Conservation (phyloP, 352 stramenopile species). For the Phytophthora boehmeriae region DNA sequence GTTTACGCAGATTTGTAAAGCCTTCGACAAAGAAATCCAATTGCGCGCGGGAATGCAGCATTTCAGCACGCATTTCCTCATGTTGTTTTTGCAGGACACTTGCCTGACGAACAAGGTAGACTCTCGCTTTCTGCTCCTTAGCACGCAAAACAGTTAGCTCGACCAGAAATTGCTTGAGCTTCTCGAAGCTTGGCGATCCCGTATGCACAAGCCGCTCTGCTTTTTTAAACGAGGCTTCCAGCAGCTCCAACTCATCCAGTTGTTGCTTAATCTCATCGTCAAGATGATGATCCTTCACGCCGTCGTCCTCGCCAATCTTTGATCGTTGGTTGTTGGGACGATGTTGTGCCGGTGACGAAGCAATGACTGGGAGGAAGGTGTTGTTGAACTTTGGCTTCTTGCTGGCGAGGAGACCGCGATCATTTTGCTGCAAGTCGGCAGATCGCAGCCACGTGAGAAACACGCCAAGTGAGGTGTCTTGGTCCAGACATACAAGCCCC, state of each 20-base stretch:
- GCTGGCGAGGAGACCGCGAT: constrained; percentile 22
- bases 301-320: constrained; percentile 16
- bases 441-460: constrained; percentile 73
- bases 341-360: constrained; percentile 5
- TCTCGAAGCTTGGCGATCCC: constrained; percentile 69
- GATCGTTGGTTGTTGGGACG: constrained; percentile 9
- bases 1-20: constrained; percentile 67
- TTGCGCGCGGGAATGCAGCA: constrained; percentile 65
- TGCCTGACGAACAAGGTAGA: constrained; percentile 60
- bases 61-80: constrained; percentile 61
- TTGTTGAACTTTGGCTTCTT: constrained; percentile 57
- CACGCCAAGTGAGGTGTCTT: constrained; percentile 72
- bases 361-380: constrained; percentile 68
- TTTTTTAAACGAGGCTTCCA: constrained; percentile 68
- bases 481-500: constrained; percentile 68
- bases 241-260: constrained; percentile 43
- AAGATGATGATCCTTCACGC: constrained; percentile 62
- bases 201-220: constrained; percentile 63
- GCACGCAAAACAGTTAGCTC: constrained; percentile 57
- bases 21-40: constrained; percentile 83
- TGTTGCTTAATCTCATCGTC: constrained; percentile 55
- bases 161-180: constrained; percentile 76
- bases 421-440: constrained; percentile 27
- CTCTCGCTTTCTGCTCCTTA: constrained; percentile 65
- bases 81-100: constrained; percentile 53